These are phyloP conservation scores for Fusarium veterinarium DNA, from an alignment of 2,329 filamentous ascomycete species.

Conservation along the genomic window DNA sequence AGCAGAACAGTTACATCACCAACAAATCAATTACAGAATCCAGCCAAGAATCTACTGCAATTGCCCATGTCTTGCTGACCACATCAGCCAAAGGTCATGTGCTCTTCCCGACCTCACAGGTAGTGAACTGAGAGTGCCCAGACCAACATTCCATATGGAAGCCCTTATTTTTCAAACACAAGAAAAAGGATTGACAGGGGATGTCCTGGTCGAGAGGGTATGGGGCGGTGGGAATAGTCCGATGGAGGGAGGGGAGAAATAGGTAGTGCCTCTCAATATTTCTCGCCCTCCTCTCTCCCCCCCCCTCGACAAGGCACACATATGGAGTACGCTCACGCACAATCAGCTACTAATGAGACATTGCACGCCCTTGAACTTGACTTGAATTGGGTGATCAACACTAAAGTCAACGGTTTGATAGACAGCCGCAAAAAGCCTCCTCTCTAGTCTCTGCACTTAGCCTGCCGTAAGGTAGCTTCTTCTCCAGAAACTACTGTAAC, in stretches of 20 bases:
- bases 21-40: background rate
- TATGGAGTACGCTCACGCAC: background rate
- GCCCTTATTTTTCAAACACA: background rate
- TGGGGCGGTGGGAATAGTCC: constrained; percentile 5
- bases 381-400: background rate
- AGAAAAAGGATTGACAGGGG: constrained; percentile 10
- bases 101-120: constrained; percentile 14
- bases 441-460: background rate
- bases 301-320: background rate
- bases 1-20: background rate
- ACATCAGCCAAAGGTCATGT: constrained; percentile 33
- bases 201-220: background rate
- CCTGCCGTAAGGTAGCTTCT: background rate
- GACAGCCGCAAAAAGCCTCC: background rate
- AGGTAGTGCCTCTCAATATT: background rate
- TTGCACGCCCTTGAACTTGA: background rate
- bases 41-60: background rate
- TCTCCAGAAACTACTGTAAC: background rate
- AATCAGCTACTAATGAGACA: background rate
- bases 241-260: background rate
- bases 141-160: constrained; percentile 22
- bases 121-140: background rate
- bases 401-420: background rate
- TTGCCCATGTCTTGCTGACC: constrained; percentile 26
- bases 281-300: background rate